Base-by-base conservation (phyloP, 2,329 filamentous ascomycete genomes). In the Dothideomycetidae sp. region DNA sequence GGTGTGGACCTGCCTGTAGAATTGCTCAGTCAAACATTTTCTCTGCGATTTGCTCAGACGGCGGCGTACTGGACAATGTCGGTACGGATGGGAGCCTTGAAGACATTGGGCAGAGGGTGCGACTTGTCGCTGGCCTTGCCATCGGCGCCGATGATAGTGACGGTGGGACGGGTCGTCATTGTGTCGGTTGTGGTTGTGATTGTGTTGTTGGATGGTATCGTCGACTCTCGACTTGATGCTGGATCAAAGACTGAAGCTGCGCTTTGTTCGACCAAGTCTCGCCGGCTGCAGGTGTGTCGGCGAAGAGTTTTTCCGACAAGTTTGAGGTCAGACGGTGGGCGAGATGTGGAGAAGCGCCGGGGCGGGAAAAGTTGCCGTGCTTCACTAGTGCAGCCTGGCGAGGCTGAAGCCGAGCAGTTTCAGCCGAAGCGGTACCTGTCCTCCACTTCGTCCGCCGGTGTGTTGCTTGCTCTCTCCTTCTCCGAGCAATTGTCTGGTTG, bases 101-200 rank as follows among this genome's bases (percentile, higher is more conserved):
- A 98, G 71, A 98, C 88, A 68, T 84, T 78, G 62, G 92, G 90
- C 58, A 96, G 78, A 64, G 90, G 75, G 68, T 86, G 77, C 62
- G 86, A 88, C 65, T 80, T 75, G 64, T 81, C 81, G 68, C 78
- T 81, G 70, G 84, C 73, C 72, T 80, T 74, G 73, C 90, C 90
- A 79, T 94, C 86, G 69, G 84, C 85, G 69, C 81, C 78, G 72
- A 93, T 78, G 72, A 98, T 86, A 64, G 85, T 83, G 67, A 98
- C 90, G 63, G 86, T 94, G 68, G 90, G 90, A 73, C 90, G 78
- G 66, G 81, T 86, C 72, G 86, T 82, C 84, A 92, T 92, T 74
- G 67, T 74, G 42, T 39, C 44, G 39, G 40, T 43, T 35, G 39
- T 44, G 33, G 16, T 36, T n/a, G n/a, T n/a, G 30, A 18, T 33